A percentile compares a stretch with the other conserved stretches of the same genome.
Evolutionary conservation across 73 alveolate species (phyloP).

Genomic region (Paramecium sexaurelia): DNA sequence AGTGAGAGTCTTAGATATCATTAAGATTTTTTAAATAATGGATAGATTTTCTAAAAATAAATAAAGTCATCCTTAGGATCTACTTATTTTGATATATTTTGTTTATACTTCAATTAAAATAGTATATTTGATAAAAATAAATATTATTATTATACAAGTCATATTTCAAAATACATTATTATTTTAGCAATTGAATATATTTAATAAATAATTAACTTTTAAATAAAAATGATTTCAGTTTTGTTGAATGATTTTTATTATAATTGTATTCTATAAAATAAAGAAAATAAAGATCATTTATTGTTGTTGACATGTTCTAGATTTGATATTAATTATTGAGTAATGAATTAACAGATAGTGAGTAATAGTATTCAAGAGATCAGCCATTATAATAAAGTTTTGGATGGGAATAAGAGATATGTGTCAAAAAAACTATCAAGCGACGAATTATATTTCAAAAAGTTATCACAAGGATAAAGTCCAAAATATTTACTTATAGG

Average conservation of each 20-base stretch:
- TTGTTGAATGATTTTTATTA: neutral
- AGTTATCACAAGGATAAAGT: neutral
- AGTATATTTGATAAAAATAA: no score
- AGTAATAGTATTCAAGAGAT: neutral
- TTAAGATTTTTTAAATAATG: no score
- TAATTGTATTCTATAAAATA: neutral
- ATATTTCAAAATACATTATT: no score
- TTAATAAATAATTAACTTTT: no score
- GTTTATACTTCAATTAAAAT: no score
- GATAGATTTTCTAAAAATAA: no score
- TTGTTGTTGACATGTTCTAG: neutral
- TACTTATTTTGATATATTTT: no score
- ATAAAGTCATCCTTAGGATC: no score
- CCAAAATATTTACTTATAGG: conserved; percentile 66
- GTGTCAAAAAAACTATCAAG: neutral
- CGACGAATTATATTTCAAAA: conserved; percentile 38
- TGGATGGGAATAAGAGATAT: conserved; percentile 51
- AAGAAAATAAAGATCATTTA: neutral
- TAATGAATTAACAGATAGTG: neutral
- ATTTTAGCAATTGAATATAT: neutral
- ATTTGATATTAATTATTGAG: neutral
- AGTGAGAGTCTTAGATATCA: neutral
- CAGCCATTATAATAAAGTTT: neutral
- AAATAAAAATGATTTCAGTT: neutral
- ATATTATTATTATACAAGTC: no score